These are phyloP conservation scores for Globisporangium cederbergense DNA, from an alignment of 352 stramenopile genomes.

Conservation along the genomic window DNA sequence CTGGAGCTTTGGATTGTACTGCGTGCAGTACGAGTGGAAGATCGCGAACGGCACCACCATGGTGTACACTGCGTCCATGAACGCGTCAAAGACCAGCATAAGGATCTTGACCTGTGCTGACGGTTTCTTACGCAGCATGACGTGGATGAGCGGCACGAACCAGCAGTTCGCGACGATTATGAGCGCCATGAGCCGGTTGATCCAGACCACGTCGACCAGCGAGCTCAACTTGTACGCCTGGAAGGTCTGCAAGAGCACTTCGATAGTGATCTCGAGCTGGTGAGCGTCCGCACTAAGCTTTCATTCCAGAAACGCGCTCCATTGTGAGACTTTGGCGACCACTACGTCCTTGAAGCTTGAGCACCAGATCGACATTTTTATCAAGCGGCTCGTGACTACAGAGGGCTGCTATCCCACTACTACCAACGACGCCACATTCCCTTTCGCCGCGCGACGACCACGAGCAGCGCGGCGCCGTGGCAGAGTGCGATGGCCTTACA, in stretches of 20 bases:
- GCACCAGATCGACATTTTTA: background rate
- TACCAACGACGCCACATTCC: background rate
- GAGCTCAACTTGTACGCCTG: background rate
- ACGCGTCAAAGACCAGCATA: background rate
- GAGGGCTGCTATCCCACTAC: background rate
- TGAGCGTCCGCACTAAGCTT: background rate
- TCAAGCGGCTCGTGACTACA: background rate
- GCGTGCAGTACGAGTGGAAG: background rate
- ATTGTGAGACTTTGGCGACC: background rate
- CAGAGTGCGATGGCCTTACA: background rate
- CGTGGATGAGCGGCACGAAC: background rate
- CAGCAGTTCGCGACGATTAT: background rate
- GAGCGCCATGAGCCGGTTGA: background rate
- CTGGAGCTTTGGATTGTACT: background rate
- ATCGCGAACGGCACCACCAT: background rate
- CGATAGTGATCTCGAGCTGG: background rate
- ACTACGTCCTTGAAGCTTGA: background rate
- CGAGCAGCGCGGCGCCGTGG: background rate
- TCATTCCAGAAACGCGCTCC: background rate
- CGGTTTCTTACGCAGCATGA: background rate
- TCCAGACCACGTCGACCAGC: background rate
- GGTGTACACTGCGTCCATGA: background rate
- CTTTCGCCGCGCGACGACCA: background rate
- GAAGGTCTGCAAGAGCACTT: constrained; percentile 1
- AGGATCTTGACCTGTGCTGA: background rate